These are phyloP conservation scores for Saccharomycopsis malanga DNA, from an alignment of 805 yeast species.

Conservation along the genomic window DNA sequence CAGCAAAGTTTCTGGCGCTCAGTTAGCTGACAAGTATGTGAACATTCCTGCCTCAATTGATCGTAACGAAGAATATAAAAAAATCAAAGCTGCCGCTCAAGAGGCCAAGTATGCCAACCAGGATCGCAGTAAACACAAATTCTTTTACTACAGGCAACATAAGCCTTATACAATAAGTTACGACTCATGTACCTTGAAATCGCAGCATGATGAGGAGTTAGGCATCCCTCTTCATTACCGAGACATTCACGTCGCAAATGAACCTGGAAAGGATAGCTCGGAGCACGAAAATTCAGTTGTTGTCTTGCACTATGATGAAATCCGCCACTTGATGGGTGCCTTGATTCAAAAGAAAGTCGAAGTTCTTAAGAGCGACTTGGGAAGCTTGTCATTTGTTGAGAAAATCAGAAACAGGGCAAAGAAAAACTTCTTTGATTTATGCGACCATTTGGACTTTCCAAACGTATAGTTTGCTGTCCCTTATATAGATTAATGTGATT, in stretches of 20 bases:
- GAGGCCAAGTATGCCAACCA: background rate
- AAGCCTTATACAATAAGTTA: constrained; percentile 9
- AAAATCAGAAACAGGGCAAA: constrained; percentile 19
- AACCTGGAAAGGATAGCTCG: background rate
- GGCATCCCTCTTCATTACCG: constrained; percentile 15
- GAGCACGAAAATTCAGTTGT: background rate
- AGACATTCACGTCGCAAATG: constrained; percentile 12
- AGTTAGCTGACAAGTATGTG: constrained; percentile 7
- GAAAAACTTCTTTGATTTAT: constrained; percentile 19
- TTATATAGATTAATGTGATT: too few species aligned
- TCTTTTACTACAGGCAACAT: constrained; percentile 2
- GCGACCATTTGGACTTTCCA: constrained; percentile 21
- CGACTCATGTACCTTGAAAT: constrained; percentile 8
- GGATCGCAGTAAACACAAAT: constrained; percentile 1
- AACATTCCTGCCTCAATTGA: constrained; percentile 13
- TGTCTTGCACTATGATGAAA: constrained; percentile 14
- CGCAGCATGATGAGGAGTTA: constrained; percentile 4
- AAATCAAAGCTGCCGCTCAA: constrained; percentile 8
- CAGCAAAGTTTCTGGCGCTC: background rate
- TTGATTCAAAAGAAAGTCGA: constrained; percentile 16
- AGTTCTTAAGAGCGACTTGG: constrained; percentile 9
- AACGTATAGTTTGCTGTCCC: too few species aligned
- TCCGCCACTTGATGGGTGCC: constrained; percentile 13
- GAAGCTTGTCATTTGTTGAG: constrained; percentile 15
- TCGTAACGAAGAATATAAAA: constrained; percentile 6